phyloP scores from a whole-genome alignment of 129 eudicot species.

The Helianthus annuus region DNA sequence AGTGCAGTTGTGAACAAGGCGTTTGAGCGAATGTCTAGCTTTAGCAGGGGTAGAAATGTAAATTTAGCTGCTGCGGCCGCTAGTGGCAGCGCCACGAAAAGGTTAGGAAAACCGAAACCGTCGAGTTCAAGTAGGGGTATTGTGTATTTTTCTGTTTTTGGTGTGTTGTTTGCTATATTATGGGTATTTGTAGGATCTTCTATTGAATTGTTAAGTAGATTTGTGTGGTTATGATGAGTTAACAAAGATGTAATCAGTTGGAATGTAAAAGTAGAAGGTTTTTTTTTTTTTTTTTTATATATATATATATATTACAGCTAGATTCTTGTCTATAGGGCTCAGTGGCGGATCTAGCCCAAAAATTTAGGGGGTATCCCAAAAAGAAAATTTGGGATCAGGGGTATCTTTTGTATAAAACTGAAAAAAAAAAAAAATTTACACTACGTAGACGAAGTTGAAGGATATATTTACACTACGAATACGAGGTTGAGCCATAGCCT shows the following conservation, averaged over 20 bases:
- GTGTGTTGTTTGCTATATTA: conserved; percentile 65
- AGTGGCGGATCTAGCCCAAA: no score
- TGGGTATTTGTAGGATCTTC: conserved; percentile 52
- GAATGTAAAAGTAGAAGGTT: conserved; percentile 12
- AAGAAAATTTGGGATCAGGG: no score
- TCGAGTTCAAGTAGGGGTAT: conserved; percentile 42
- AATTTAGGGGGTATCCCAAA: no score
- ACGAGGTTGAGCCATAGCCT: no score
- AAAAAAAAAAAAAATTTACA: no score
- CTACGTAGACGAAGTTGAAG: no score
- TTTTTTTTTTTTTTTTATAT: no score
- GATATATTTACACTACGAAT: no score
- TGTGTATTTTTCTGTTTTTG: conserved; percentile 54
- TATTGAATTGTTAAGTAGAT: conserved; percentile 33
- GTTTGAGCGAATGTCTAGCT: conserved; percentile 83
- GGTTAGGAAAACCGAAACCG: conserved; percentile 27
- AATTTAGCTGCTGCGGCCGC: not conserved
- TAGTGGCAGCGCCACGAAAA: conserved; percentile 10
- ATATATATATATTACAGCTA: no score
- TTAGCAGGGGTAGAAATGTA: conserved; percentile 53
- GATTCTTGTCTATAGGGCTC: no score
- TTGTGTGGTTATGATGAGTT: conserved; percentile 31
- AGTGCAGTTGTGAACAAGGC: conserved; percentile 64
- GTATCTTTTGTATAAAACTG: no score
- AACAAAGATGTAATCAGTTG: conserved; percentile 13